Evolutionary conservation across 78 protist genomes (phyloP).

Genomic region (Cavenderia fasciculata): DNA sequence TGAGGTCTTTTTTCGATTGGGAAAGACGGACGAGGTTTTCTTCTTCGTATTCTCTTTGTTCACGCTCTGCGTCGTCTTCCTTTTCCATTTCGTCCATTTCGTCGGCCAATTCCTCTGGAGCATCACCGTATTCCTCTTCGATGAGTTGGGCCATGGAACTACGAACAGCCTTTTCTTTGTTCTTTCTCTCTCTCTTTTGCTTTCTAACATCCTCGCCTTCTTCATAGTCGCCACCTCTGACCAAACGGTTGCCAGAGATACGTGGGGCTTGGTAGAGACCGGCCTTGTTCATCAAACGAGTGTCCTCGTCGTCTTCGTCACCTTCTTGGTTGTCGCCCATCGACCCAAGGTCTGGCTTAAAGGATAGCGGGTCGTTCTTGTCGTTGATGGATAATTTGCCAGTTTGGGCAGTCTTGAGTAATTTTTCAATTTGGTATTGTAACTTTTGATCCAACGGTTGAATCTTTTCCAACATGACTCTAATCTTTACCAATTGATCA

Average conservation of each 20-base stretch:
- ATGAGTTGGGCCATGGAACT: constrained; percentile 20
- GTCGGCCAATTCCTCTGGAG: constrained; percentile 38
- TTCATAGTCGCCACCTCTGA: constrained; percentile 24
- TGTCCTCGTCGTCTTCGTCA: constrained; percentile 29
- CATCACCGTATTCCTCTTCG: constrained; percentile 39
- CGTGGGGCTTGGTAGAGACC: constrained; percentile 62
- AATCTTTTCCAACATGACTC: constrained; percentile 84
- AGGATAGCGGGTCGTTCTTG: constrained; percentile 48
- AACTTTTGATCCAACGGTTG: constrained; percentile 85
- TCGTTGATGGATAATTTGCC: constrained; percentile 31
- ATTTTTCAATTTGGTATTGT: constrained; percentile 82
- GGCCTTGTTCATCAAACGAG: neutral
- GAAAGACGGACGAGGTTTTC: constrained; percentile 17
- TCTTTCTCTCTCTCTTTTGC: neutral
- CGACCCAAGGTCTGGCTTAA: constrained; percentile 38
- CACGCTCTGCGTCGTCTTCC: constrained; percentile 1
- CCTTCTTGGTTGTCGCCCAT: constrained; percentile 12
- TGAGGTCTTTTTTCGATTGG: constrained; percentile 36
- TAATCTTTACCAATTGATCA: constrained; percentile 82
- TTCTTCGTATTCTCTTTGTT: constrained; percentile 34
- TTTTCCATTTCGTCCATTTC: neutral
- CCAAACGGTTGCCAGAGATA: neutral
- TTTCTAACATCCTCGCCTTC: neutral
- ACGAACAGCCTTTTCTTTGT: neutral
- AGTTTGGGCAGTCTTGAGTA: constrained; percentile 62